Conservation (phyloP, 805 yeast genomes). For the Citeromyces matritensis region DNA sequence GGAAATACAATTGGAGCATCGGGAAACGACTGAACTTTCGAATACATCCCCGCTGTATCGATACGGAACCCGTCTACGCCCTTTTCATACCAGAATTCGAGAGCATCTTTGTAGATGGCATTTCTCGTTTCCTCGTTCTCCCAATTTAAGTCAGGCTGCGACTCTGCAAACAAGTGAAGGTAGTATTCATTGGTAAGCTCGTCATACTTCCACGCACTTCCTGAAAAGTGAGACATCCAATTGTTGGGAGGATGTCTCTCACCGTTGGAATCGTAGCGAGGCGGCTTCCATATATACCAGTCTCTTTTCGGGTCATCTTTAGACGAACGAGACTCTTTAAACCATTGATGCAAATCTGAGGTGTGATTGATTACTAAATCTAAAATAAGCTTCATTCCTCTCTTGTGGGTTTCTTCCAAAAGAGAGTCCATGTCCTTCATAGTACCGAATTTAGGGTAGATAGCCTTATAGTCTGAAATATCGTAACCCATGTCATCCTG, state of each 20-base stretch:
- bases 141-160: conserved; percentile 53
- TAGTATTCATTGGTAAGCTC: conserved; percentile 39
- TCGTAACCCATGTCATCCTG: conserved; percentile 54
- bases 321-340: conserved; percentile 36
- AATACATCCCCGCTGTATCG: conserved; percentile 37
- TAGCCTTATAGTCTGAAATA: conserved; percentile 34
- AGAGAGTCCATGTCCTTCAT: conserved; percentile 34
- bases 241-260: conserved; percentile 40
- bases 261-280: conserved; percentile 29
- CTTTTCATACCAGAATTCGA: conserved; percentile 36
- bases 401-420: conserved; percentile 26
- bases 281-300: conserved; percentile 45
- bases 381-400: conserved; percentile 34
- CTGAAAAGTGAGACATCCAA: conserved; percentile 37
- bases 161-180: conserved; percentile 32
- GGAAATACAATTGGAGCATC: conserved; percentile 34
- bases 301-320: conserved; percentile 39
- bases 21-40: conserved; percentile 26
- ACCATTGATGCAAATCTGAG: conserved; percentile 41
- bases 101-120: conserved; percentile 27
- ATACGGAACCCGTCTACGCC: conserved; percentile 49
- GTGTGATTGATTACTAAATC: conserved; percentile 49
- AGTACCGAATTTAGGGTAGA: conserved; percentile 38
- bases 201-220: conserved; percentile 44
- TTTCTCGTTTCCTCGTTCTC: conserved; percentile 26